phyloP scores from a whole-genome alignment of 2,329 filamentous ascomycete species.

The Dactylonectria macrodidyma region DNA sequence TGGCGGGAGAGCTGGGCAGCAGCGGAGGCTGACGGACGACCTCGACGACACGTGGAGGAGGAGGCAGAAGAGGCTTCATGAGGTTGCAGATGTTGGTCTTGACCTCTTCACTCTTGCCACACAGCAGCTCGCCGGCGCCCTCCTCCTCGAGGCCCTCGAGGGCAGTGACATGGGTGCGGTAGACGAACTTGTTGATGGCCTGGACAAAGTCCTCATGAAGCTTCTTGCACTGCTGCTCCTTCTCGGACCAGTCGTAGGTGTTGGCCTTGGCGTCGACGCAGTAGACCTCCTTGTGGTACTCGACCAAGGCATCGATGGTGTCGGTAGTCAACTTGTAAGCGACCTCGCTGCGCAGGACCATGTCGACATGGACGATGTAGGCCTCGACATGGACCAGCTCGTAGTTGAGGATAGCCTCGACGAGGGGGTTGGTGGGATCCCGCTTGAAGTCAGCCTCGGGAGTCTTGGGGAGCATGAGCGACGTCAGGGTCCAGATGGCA shows the following conservation, averaged over 20 bases:
- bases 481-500: constrained; percentile 95
- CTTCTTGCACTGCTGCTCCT: constrained; percentile 96
- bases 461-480: constrained; percentile 91
- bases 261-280: constrained; percentile 90
- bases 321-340: constrained; percentile 97
- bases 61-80: constrained; percentile 88
- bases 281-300: constrained; percentile 97
- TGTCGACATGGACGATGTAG: constrained; percentile 98
- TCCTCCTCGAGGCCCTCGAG: constrained; percentile 98
- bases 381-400: constrained; percentile 94
- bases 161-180: constrained; percentile 87
- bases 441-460: constrained; percentile 87
- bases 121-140: constrained; percentile 92
- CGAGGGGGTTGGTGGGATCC: constrained; percentile 70
- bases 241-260: constrained; percentile 96
- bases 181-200: constrained; percentile 97
- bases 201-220: constrained; percentile 97
- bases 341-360: constrained; percentile 97
- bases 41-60: constrained; percentile 90
- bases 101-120: constrained; percentile 93
- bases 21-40: constrained; percentile 89
- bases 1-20: constrained; percentile 84
- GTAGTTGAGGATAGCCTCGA: constrained; percentile 93
- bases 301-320: constrained; percentile 92
- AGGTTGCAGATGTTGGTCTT: constrained; percentile 88